Percentiles rank a stretch among this genome's conserved stretches.
Evolutionary conservation across 2,329 filamentous ascomycete genomes (phyloP).

Genomic region (Fusarium mangiferae): DNA sequence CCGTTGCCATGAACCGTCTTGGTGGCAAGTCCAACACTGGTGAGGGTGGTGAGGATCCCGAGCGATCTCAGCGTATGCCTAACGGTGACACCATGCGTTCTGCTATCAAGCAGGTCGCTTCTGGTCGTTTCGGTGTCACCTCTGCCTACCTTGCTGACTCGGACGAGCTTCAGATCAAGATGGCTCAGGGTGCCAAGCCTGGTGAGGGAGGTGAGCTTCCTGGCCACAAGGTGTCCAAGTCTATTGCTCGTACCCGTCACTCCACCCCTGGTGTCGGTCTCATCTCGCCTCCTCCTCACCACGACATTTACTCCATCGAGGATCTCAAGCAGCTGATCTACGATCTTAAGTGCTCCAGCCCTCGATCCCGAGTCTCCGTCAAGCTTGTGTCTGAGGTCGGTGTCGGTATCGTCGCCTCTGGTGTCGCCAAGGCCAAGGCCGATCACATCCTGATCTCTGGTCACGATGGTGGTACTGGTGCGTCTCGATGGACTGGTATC

Average conservation of each 20-base stretch:
- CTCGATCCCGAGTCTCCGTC: constrained; percentile 90
- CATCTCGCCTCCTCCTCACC: constrained; percentile 94
- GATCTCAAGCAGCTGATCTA: constrained; percentile 98
- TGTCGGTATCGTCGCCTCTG: constrained; percentile 96
- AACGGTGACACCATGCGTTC: constrained; percentile 98
- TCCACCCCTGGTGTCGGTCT: constrained; percentile 96
- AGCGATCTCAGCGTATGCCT: constrained; percentile 85
- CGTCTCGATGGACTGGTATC: constrained; percentile 97
- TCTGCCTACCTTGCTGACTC: constrained; percentile 94
- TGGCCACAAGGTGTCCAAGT: constrained; percentile 94
- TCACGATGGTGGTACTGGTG: constrained; percentile 96
- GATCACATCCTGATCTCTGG: constrained; percentile 97
- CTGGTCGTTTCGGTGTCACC: constrained; percentile 94
- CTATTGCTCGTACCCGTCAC: constrained; percentile 93
- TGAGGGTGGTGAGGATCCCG: constrained; percentile 95
- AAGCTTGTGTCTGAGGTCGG: constrained; percentile 98
- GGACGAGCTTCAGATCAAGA: constrained; percentile 98
- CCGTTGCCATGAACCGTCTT: constrained; percentile 95
- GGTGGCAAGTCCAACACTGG: constrained; percentile 98
- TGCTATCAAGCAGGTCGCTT: constrained; percentile 97
- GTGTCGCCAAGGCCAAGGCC: constrained; percentile 96
- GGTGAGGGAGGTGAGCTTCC: constrained; percentile 97
- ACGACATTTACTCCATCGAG: constrained; percentile 99
- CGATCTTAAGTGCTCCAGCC: constrained; percentile 96
- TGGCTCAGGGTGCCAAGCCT: constrained; percentile 98